A percentile compares a stretch with the other conserved stretches of the same genome.
These are phyloP conservation scores for Daedaleopsis nitida DNA, from an alignment of 768 basidiomycete genomes.

Conservation along the genomic window DNA sequence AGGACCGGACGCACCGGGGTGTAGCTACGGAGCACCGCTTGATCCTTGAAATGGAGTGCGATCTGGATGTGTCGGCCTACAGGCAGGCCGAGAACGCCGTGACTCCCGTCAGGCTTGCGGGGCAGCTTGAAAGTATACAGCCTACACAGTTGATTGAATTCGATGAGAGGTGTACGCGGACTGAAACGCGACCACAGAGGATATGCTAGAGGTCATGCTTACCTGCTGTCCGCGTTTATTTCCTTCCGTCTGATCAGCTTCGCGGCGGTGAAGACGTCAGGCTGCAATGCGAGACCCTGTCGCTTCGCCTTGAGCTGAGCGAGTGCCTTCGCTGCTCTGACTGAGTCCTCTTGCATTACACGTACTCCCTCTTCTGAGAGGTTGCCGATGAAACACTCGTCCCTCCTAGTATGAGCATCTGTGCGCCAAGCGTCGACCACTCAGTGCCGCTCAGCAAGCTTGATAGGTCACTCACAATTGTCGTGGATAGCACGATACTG, in stretches of 20 bases:
- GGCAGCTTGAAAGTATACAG: slow-evolving; percentile 26
- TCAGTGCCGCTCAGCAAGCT: not conserved
- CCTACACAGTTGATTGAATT: slow-evolving; percentile 3
- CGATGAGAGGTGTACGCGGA: not conserved
- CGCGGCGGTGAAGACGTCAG: slow-evolving; percentile 20
- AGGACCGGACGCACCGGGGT: slow-evolving; percentile 25
- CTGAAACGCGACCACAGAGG: not conserved
- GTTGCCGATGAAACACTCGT: slow-evolving; percentile 23
- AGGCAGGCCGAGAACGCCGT: slow-evolving; percentile 22
- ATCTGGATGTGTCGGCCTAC: slow-evolving; percentile 26
- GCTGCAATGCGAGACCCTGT: slow-evolving; percentile 21
- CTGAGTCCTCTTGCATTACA: slow-evolving; percentile 24
- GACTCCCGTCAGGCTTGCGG: slow-evolving; percentile 14
- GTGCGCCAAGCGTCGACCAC: not conserved
- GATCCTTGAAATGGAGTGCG: slow-evolving; percentile 25
- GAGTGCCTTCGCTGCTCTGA: slow-evolving; percentile 18
- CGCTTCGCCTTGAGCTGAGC: slow-evolving; percentile 21
- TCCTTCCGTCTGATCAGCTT: slow-evolving; percentile 19
- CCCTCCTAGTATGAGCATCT: slow-evolving; percentile 24
- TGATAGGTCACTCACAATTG: slow-evolving; percentile 8
- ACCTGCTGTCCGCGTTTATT: slow-evolving; percentile 20
- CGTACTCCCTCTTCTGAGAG: slow-evolving; percentile 17
- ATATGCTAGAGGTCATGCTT: not conserved
- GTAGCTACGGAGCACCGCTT: slow-evolving; percentile 24
- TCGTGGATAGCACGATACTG: slow-evolving; percentile 28